Evolutionary conservation across 495 filamentous ascomycete genomes (phyloP), one percentile per base, ranked within the genome.

Genomic region (Trichoderma gamsii): DNA sequence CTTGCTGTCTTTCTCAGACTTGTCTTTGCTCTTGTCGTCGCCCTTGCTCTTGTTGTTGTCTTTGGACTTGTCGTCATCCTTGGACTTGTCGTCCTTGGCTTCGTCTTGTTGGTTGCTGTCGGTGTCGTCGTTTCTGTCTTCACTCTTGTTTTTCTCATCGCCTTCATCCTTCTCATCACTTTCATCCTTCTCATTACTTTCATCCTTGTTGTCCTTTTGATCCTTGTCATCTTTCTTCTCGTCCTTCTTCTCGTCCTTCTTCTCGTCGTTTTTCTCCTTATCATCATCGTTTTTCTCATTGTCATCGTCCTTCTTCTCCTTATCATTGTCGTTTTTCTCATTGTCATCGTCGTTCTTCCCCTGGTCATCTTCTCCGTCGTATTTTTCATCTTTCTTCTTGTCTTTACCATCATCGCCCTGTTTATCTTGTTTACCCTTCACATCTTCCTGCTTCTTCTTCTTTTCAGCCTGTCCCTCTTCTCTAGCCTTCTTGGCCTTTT

Each of bases 401-500:
- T 65, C n/a, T 21, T 32, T 64, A 4, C 46, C 43, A 2, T 66
- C 63, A 8, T 23, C 38, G 18, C 68, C 70, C 41, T 72, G 68
- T n/a, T 75, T 69, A 27, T 12, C 63, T 3, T 64, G 18, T 16
- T 66, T 32, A n/a, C 16, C 7, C 65, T 74, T 65, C 52, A 73
- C 67, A 16, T 74, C 66, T 41, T 76, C 66, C 13, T 77, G 69
- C 18, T 67, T 66, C 65, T 71, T 73, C 63, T 73, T 69, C 70
- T 74, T 68, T 61, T 78, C 68, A 2, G 56, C 56, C 25, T 61
- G 25, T 18, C 7, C 35, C 21, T 76, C 71, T 51, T 76, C 68
- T 64, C 70, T 70, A 64, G 75, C 75, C 46, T 68, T 72, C 15
- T 79, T 71, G 46, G 77, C 67, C 66, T 79, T 71, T 49, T 78